Evolutionary conservation across 148 eudicot genomes (phyloP), one percentile per base, ranked within the genome.

Genomic region (Vaccinium darrowii): DNA sequence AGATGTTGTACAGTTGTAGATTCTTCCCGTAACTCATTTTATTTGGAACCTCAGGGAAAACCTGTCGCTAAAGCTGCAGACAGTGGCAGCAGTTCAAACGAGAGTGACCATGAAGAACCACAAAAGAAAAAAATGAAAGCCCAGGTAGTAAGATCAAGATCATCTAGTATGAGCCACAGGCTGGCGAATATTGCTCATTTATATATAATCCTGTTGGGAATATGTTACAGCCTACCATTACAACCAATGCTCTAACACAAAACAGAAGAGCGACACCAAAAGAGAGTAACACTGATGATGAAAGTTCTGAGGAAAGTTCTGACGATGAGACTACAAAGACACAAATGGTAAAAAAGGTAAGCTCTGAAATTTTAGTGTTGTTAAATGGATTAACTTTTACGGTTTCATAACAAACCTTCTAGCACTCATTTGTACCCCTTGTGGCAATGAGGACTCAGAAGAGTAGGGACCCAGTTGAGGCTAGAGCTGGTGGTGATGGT

Each of bases 51-150:
- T 43, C 39, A 84, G 86, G 82, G 81, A 74, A 57, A 85, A 25
- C 58, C 84, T 7, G 82, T 63, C 4, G 52, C 73, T 36, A 82
- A 84, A 43, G 51, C 33, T 82, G 63, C 85, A 7, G 86, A 79
- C 3, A 87, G 82, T 74, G 87, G 87, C 18, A 90, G 86, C 0
- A 87, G 90, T 78, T 84, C 86, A 36, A 92, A 88, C 2, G 91
- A 88, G 9, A 91, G 91, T 74, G 86, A 84, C 58, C 87, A 89
- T 71, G 92, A 91, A 1, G 87, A 90, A 81, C 91, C 91, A 6
- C 83, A 87, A 60, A 80, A 25, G 36, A 89, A 87, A 50, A 84
- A 83, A 23, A 69, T 81, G 3, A 87, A 89, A 84, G 87, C 87
- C 7, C 56, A 60, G 30, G 81, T 78, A 76, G 27, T 74, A 14